These are phyloP conservation scores for Pseudoneurospora amorphoporcata DNA, from an alignment of 495 filamentous ascomycete species.

Conservation along the genomic window DNA sequence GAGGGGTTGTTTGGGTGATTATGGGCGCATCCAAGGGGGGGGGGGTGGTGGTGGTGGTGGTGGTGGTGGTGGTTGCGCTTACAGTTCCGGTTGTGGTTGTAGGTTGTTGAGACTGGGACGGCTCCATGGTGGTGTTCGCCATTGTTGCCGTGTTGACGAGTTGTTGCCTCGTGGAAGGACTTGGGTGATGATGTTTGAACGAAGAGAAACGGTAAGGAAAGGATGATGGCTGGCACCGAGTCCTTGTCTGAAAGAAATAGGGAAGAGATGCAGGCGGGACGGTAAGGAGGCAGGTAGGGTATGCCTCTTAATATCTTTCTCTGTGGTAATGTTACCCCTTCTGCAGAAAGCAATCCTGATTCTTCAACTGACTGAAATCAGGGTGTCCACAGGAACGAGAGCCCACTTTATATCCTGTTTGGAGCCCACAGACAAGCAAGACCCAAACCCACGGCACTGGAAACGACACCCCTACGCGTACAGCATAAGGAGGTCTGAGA, in stretches of 20 bases:
- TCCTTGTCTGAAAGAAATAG: background rate
- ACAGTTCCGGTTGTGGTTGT: background rate
- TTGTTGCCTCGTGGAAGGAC: background rate
- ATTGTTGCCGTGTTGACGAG: background rate
- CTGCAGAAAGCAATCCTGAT: background rate
- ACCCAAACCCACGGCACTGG: background rate
- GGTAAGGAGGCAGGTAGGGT: background rate
- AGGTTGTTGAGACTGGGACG: background rate
- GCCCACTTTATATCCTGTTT: background rate
- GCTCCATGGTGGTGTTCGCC: background rate
- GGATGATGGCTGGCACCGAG: background rate
- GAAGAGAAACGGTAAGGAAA: background rate
- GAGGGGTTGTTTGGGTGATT: background rate
- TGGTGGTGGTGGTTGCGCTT: background rate
- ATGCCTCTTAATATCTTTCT: background rate
- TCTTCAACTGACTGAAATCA: background rate
- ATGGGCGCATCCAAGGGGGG: constrained; percentile 19
- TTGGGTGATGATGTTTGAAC: background rate
- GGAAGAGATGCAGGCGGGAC: background rate
- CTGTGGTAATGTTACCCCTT: background rate
- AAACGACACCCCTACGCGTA: background rate
- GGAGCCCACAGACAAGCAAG: background rate
- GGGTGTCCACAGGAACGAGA: background rate
- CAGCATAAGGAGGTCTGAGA: background rate
- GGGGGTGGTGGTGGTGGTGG: constrained; percentile 17